Evolutionary conservation across 177 flowering plant genomes (phyloP), one percentile per base, ranked within the genome.

Genomic region (Vitis hybrid): DNA sequence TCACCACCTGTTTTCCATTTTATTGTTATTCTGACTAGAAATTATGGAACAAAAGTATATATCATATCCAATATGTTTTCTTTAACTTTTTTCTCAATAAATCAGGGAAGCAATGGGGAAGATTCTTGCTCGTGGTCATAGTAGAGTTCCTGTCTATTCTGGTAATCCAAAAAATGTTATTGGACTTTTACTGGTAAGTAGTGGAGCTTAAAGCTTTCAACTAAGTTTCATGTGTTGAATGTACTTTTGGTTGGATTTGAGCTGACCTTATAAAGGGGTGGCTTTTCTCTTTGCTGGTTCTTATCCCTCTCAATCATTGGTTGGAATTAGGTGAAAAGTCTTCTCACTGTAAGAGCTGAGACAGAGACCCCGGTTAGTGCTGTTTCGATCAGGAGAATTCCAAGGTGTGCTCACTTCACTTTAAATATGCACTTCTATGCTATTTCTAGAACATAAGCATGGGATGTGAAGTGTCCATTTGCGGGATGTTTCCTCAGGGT

Each of bases 61-160:
- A 30, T 19, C 45, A 34, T 34, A 1, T 10, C 2, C 19, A 10
- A 2, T 23, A 19, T 21, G 48, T 66, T 32, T 26, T 67, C 5
- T 56, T 62, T 14, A 17, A 11, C 15, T 58, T 11, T 65, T 63
- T 17, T 18, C 30, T 48, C 67, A 14, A 64, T 70, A 48, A 66
- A 56, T 64, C 85, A 95, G 99, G 99, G 99, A 95, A 80, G 99
- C 94, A 65, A 91, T 95, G 89, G 99, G 98, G n/a, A 93, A 91
- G 79, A 79, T 95, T 73, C 93, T 93, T 67, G 94, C 99, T 75
- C 88, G 99, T 5, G 99, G 99, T 45, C 99, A 95, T 79, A 95
- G 99, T 74, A 84, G 99, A 74, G 97, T 95, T 76, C 99, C 99
- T 84, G 98, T 95, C 3, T 95, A 93, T 81, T 83, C 97, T 74